Evolutionary conservation across 148 eudicot species (phyloP).

Genomic region (Rhododendron molle): DNA sequence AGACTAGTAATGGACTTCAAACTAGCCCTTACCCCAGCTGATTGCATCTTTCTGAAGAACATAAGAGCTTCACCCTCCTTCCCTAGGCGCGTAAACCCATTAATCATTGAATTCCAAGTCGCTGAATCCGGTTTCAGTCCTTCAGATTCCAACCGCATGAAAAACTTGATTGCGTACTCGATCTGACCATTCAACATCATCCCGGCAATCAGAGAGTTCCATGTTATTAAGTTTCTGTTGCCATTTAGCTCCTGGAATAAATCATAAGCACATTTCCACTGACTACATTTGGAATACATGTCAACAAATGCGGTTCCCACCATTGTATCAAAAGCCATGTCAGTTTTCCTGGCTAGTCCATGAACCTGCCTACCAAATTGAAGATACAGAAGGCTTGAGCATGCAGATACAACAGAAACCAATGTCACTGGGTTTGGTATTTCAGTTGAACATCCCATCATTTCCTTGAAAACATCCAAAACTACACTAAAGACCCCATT

Average conservation of each 20-base stretch:
- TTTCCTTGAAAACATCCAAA: conserved; percentile 51
- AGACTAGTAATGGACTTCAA: conserved; percentile 63
- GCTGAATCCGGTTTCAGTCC: conserved; percentile 65
- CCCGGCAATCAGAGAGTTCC: conserved; percentile 77
- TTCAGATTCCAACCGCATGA: conserved; percentile 41
- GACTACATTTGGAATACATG: conserved; percentile 71
- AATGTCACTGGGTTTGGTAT: conserved; percentile 58
- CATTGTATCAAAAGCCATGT: conserved; percentile 40
- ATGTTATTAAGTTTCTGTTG: conserved; percentile 58
- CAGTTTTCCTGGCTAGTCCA: conserved; percentile 45
- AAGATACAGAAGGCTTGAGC: conserved; percentile 38
- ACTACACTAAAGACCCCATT: conserved; percentile 43
- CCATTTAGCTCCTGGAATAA: conserved; percentile 50
- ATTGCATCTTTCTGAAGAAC: conserved; percentile 58
- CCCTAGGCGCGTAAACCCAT: conserved; percentile 62
- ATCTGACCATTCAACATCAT: conserved; percentile 54
- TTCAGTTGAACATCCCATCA: conserved; percentile 28
- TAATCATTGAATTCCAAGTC: conserved; percentile 80
- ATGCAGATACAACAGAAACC: conserved; percentile 61
- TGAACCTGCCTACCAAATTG: conserved; percentile 69
- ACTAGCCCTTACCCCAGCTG: conserved; percentile 34
- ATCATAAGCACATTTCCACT: conserved; percentile 42
- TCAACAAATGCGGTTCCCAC: conserved; percentile 75
- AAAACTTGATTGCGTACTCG: conserved; percentile 52
- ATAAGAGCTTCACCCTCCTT: conserved; percentile 49